A percentile compares a stretch with the other conserved stretches of the same genome.
Evolutionary conservation across 2,329 filamentous ascomycete species (phyloP).

Genomic region (Didymella segeticola): DNA sequence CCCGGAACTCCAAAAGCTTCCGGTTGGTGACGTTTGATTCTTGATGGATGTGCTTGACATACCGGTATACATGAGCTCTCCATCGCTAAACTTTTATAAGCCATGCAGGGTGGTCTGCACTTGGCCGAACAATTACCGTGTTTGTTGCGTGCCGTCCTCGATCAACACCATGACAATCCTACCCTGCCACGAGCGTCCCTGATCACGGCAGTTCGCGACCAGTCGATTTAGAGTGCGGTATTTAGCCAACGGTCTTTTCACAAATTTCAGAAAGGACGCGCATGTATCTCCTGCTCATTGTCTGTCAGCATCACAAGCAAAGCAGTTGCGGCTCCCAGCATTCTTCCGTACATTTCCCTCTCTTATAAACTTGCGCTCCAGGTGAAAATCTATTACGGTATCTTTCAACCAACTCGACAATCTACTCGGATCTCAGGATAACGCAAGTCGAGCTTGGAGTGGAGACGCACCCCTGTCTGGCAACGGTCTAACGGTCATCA

Average conservation of each 20-base stretch:
- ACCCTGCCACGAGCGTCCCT: constrained; percentile 1
- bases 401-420: no score
- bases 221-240: not conserved
- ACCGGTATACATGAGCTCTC: no score
- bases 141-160: not conserved
- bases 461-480: constrained; percentile 6
- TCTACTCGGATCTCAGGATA: constrained; percentile 4
- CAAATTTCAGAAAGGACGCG: not conserved
- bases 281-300: not conserved
- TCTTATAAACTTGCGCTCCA: no score
- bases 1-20: no score
- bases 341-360: not conserved
- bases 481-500: constrained; percentile 11
- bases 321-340: not conserved
- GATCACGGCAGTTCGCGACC: not conserved
- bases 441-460: not conserved
- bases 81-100: not conserved
- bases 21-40: no score
- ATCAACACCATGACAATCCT: not conserved
- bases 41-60: no score
- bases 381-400: no score
- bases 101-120: not conserved
- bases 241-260: no score
- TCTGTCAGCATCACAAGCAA: constrained; percentile 4
- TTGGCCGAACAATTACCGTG: constrained; percentile 12